Evolutionary conservation across 1,284 basidiomycete genomes (phyloP).

Genomic region (Vanrija sp.): DNA sequence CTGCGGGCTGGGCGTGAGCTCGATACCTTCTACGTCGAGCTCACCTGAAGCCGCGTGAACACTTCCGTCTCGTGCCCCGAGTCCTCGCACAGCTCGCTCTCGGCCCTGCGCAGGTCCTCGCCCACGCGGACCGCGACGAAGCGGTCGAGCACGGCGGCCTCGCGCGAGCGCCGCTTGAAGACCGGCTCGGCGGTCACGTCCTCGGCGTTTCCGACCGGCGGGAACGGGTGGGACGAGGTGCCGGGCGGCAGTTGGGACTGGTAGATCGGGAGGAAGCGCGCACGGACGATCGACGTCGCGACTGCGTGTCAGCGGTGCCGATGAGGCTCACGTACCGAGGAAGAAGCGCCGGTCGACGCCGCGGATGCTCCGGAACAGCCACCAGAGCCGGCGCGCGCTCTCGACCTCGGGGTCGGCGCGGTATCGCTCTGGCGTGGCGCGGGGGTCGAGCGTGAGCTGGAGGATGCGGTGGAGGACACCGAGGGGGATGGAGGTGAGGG

Average conservation of each 20-base stretch:
- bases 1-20: slow-evolving; percentile 25
- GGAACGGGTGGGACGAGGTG: slow-evolving; percentile 30
- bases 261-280: slow-evolving; percentile 22
- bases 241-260: slow-evolving; percentile 16
- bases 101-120: slow-evolving; percentile 31
- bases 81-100: slow-evolving; percentile 33
- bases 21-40: no score
- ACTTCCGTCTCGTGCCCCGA: slow-evolving; percentile 29
- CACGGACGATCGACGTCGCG: slow-evolving; percentile 31
- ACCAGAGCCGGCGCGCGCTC: slow-evolving; percentile 25
- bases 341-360: slow-evolving; percentile 38
- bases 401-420: slow-evolving; percentile 34
- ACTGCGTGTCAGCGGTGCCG: slow-evolving; percentile 17
- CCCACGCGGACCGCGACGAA: slow-evolving; percentile 42
- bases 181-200: slow-evolving; percentile 13
- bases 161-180: slow-evolving; percentile 31
- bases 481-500: slow-evolving; percentile 27
- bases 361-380: slow-evolving; percentile 27
- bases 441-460: slow-evolving; percentile 29
- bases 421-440: slow-evolving; percentile 26
- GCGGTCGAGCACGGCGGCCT: slow-evolving; percentile 40
- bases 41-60: slow-evolving; percentile 33
- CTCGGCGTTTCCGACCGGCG: slow-evolving; percentile 6
- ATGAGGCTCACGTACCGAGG: slow-evolving; percentile 24
- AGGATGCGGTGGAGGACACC: slow-evolving; percentile 34